Base-by-base conservation (phyloP, 768 basidiomycete genomes). In the Russula emetica region DNA sequence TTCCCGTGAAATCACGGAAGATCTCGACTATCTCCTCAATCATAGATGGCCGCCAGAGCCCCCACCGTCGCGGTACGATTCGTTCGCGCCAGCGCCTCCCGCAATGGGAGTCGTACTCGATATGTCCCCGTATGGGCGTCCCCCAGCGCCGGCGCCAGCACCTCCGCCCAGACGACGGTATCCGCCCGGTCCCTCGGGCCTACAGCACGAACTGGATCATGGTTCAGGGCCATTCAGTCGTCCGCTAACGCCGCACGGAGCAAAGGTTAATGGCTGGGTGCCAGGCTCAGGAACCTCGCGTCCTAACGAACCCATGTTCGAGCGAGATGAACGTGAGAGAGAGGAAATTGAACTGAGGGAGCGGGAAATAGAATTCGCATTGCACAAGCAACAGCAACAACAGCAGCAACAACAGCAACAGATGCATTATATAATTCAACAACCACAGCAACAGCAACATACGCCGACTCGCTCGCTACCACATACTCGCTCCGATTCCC, bases 21-120 rank as follows among this genome's bases (percentile, higher is more conserved):
- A 78, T 55, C 54, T 77, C 14, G 71, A 76, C 11, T 69, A 70
- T 58, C 64, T 77, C 28, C 64, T 68, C 34, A 64, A 67, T 4
- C 67, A 73, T 51, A 69, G 73, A 9, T 69, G 70, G 45, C 55
- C 58, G 24, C 64, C 59, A n/a, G 69, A 60, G 47, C 55, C 61
- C 14, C 66, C 52, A 26, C 53, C 59, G 13, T 62, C 59, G 36
- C 44, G 59, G 22, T 64, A 45, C 40, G 66, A 62, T 20, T 42
- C 55, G 20, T 52, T 65, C 22, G 32, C 42, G 10, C 49, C 63
- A 18, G 58, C 44, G 16, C 59, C 59, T 55, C 63, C 64, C 11
- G 26, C 42, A 28, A 62, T 62, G 66, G 45, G 57, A 28, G 55
- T 51, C 47, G 56, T 68, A 26, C 52, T 68, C 20, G 67, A 68